A percentile compares a stretch with the other conserved stretches of the same genome.
phyloP scores from a whole-genome alignment of 148 eudicot genomes.

The Chenopodium berlandieri region DNA sequence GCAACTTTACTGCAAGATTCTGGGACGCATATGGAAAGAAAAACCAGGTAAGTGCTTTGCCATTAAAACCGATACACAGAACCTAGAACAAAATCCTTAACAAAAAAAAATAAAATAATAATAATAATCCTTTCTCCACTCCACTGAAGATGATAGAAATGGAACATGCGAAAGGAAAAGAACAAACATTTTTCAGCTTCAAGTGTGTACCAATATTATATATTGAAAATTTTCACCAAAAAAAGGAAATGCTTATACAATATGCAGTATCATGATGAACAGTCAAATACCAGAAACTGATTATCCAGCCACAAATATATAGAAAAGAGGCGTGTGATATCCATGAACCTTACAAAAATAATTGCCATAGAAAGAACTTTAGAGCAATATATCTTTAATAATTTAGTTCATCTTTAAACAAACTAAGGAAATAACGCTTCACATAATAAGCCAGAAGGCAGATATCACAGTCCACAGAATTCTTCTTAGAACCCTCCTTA shows the following conservation, averaged over 20 bases:
- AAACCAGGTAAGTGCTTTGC: constrained; percentile 5
- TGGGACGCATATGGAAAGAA: constrained; percentile 25
- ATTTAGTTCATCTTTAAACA: not conserved
- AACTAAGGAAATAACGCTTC: not conserved
- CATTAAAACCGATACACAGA: not conserved
- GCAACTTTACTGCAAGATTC: constrained; percentile 61
- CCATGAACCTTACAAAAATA: not conserved
- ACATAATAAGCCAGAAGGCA: not conserved
- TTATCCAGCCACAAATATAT: not conserved
- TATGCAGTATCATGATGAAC: no score
- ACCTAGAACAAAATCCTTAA: not conserved
- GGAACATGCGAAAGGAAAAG: not conserved
- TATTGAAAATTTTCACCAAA: not conserved
- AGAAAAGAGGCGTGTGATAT: not conserved
- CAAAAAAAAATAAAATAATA: not conserved
- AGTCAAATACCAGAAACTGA: not conserved
- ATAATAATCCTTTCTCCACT: not conserved
- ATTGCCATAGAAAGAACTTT: not conserved
- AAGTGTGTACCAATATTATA: not conserved
- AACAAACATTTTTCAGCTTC: not conserved
- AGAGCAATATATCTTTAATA: no score
- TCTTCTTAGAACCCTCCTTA: not conserved
- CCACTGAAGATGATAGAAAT: not conserved
- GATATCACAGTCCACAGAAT: not conserved
- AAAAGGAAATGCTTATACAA: not conserved